phyloP scores from a whole-genome alignment of 495 filamentous ascomycete species.

The Hypomontagnella submonticulosa region DNA sequence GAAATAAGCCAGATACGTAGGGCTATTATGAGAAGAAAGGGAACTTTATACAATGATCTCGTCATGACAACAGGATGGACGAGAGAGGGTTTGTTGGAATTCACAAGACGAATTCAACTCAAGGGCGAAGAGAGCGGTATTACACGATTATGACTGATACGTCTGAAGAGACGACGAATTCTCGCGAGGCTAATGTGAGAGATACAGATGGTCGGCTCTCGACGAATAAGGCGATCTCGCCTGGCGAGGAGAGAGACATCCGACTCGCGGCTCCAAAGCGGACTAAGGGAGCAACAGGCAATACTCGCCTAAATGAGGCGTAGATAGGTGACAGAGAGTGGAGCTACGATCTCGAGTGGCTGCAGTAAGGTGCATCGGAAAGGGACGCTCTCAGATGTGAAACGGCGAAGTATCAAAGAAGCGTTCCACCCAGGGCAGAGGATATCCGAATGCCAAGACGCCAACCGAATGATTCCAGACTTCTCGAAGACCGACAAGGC shows the following conservation, averaged over 20 bases:
- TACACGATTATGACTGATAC: conserved; percentile 23
- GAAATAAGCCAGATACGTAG: conserved; percentile 14
- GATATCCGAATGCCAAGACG: conserved; percentile 41
- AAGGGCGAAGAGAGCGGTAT: conserved; percentile 33
- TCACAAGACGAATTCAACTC: conserved; percentile 15
- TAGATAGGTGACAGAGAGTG: conserved; percentile 36
- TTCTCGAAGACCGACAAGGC: conserved; percentile 27
- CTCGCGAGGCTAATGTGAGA: conserved; percentile 33
- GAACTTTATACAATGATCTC: conserved; percentile 13
- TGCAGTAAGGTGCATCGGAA: conserved; percentile 24
- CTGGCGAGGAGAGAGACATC: conserved; percentile 41
- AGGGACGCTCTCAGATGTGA: conserved; percentile 26
- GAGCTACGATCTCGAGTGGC: conserved; percentile 34
- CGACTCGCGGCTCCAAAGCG: conserved; percentile 36
- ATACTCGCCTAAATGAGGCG: conserved; percentile 46
- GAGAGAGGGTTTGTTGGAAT: conserved; percentile 11
- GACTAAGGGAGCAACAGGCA: conserved; percentile 40
- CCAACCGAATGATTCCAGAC: conserved; percentile 39
- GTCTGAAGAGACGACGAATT: conserved; percentile 32
- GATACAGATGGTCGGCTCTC: conserved; percentile 30
- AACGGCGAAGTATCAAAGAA: conserved; percentile 30
- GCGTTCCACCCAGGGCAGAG: conserved; percentile 26
- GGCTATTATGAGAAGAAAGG: conserved; percentile 3
- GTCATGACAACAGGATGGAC: conserved; percentile 18
- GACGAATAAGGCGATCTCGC: conserved; percentile 34